These are phyloP conservation scores for Daldinia childiae DNA, from an alignment of 495 filamentous ascomycete genomes.

Conservation along the genomic window DNA sequence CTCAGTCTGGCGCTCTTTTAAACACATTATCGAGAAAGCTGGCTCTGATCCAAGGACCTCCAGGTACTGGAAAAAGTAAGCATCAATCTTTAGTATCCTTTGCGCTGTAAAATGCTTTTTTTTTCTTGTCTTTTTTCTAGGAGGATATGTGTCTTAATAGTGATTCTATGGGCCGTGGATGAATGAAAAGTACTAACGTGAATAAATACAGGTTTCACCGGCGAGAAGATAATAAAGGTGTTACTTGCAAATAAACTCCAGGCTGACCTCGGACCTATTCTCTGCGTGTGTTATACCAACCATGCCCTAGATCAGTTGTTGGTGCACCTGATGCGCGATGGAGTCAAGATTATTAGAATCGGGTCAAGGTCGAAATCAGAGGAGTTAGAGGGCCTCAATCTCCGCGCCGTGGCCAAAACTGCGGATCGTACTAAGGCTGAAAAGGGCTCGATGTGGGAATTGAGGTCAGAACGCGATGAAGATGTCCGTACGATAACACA, in stretches of 20 bases:
- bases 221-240: conserved; percentile 60
- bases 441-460: conserved; percentile 27
- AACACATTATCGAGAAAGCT: conserved; percentile 64
- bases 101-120: not conserved
- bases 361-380: conserved; percentile 73
- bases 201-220: conserved; percentile 50
- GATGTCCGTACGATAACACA: not conserved
- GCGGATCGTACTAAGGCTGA: conserved; percentile 48
- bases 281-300: conserved; percentile 76
- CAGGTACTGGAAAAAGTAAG: conserved; percentile 78
- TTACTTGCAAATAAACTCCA: conserved; percentile 65
- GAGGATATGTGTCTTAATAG: not conserved
- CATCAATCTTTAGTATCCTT: not conserved
- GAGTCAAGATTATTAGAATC: conserved; percentile 73
- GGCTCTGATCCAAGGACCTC: conserved; percentile 80
- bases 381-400: conserved; percentile 57
- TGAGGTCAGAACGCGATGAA: conserved; percentile 1
- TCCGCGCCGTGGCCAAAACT: conserved; percentile 50
- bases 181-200: conserved; percentile 7
- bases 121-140: not conserved
- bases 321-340: conserved; percentile 66
- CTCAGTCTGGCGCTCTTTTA: conserved; percentile 67
- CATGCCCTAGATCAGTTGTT: conserved; percentile 79
- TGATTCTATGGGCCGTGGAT: no score
- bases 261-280: conserved; percentile 67